Evolutionary conservation across 352 stramenopile species (phyloP).

Genomic region (Phytophthora pini): DNA sequence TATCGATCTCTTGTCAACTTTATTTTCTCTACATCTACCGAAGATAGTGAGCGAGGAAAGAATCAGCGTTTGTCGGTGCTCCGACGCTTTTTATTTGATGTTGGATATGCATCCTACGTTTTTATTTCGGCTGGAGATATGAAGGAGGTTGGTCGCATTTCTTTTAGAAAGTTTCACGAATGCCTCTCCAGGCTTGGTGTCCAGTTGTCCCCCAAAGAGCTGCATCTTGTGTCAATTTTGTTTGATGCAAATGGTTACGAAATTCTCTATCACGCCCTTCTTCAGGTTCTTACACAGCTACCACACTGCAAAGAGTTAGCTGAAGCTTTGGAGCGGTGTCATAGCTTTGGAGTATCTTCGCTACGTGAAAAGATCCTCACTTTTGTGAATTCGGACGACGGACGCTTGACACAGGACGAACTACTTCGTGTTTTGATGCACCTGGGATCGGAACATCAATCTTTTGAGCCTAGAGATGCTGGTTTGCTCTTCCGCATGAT

Average conservation of each 20-base stretch:
- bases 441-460: conserved; percentile 20
- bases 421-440: conserved; percentile 52
- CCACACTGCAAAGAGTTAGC: conserved; percentile 29
- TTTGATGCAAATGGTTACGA: conserved; percentile 58
- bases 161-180: conserved; percentile 56
- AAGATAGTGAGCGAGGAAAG: conserved; percentile 40
- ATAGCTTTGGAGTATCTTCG: conserved; percentile 42
- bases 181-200: conserved; percentile 42
- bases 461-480: conserved; percentile 50
- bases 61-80: conserved; percentile 37
- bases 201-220: conserved; percentile 43
- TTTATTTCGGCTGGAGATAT: conserved; percentile 59
- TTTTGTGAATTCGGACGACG: conserved; percentile 46
- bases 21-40: conserved; percentile 47
- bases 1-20: conserved; percentile 59
- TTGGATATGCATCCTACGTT: conserved; percentile 38
- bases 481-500: conserved; percentile 47
- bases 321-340: conserved; percentile 40
- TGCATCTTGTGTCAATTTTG: conserved; percentile 56
- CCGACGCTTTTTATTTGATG: conserved; percentile 35
- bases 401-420: conserved; percentile 45
- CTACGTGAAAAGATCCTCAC: conserved; percentile 51
- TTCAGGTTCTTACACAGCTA: conserved; percentile 43
- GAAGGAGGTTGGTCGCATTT: conserved; percentile 46
- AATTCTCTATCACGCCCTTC: conserved; percentile 58